Base-by-base conservation (phyloP, 2,329 filamentous ascomycete genomes). In the Colletotrichum sp. region DNA sequence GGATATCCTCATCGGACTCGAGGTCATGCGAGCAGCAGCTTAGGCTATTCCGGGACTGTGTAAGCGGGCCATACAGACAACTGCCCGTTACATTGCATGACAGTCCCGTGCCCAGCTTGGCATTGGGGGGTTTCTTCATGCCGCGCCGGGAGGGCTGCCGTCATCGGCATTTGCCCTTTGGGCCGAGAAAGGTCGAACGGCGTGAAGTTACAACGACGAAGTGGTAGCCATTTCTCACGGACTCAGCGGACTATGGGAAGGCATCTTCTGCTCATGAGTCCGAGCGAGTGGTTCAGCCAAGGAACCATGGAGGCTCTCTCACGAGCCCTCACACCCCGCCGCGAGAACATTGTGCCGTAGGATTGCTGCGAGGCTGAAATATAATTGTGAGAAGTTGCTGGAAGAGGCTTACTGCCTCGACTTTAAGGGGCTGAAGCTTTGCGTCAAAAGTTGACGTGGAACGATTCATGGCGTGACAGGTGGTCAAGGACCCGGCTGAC, bases 271-370 rank as follows among this genome's bases (percentile, higher is more conserved):
- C 59, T 61, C 59, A 13, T 30, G 24, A 28, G 36, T 68, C 32
- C 55, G 64, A 68, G 63, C 69, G 69, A 68, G 26, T 32, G 63
- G 69, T 57, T 64, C 61, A 36, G 68, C 68, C 36, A 75, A 68
- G 72, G 43, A 43, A 30, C 28, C n/a, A 39, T 26, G 55, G 16
- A 28, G 39, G 4, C 30, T 59, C 26, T 30, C 28, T 21, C 43
- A 48, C 18, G 52, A 43, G 39, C 39, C 1, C 0, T 43, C 39
- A 10, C 39, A n/a, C 39, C 39, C 39, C 52, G 14, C 21, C 36
- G 34, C 36, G 36, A 59, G 43, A 64, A 65, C 3, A 7, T 43
- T 71, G 21, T n/a, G 39, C 21, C 18, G 61, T 30, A 3, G 34
- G 55, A 61, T 32, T 14, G 36, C 30, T 16, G 39, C 32, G 67